Evolutionary conservation across 75 land plant genomes (phyloP), one percentile per base, ranked within the genome.

Genomic region (Azolla pinnata): DNA sequence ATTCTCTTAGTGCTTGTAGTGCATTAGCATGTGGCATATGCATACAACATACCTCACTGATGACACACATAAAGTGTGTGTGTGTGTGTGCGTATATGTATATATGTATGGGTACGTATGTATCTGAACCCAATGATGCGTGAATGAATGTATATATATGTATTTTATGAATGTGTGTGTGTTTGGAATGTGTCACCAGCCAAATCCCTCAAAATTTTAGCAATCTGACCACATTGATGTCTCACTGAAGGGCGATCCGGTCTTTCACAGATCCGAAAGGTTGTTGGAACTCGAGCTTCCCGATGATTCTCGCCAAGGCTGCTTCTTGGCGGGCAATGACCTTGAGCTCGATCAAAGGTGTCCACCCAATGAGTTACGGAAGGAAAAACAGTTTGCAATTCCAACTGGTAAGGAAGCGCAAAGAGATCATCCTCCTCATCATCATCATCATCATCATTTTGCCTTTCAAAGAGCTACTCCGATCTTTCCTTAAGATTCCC

Each of bases 201-300:
- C n/a, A n/a, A n/a, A n/a, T n/a, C n/a, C n/a, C n/a, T n/a, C n/a
- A n/a, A n/a, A n/a, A n/a, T n/a, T n/a, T n/a, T n/a, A n/a, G n/a
- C n/a, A n/a, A n/a, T n/a, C n/a, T n/a, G n/a, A n/a, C n/a, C n/a
- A n/a, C n/a, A n/a, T 7, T 38, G 42, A 38, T n/a, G n/a, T n/a
- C 49, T 46, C 50, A 78, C 81, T 54, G n/a, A 30, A 78, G 61
- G 16, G 72, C 83, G 18, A 80, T 61, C 34, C 83, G 67, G 42
- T 80, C 83, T 38, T 80, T 80, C 27, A 80, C 72, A 55, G 81
- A 80, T 51, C 61, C 49, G 28, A 79, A 49, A 8, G 82, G 81
- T 19, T 80, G 81, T 49, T 60, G 62, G 5, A 27, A 38, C 63
- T 80, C 83, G 24, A 80, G 44, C 34, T 80, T 80, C 23, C 56